phyloP scores from a whole-genome alignment of 2,329 filamentous ascomycete species.

The Daldinia sp. region DNA sequence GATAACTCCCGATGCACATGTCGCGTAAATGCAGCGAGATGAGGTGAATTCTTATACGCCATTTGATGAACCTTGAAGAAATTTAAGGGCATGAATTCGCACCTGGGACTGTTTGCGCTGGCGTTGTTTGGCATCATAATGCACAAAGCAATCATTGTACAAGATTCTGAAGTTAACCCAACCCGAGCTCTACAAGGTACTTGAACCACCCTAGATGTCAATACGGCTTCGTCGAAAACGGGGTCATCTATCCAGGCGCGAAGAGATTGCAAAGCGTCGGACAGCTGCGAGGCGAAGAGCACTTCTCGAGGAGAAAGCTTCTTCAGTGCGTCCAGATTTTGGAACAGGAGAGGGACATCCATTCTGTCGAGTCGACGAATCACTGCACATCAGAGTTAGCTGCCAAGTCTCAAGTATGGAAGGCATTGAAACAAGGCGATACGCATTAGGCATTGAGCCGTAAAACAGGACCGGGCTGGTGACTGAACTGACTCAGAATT shows the following conservation, averaged over 20 bases:
- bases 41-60: conserved; percentile 61
- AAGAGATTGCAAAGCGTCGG: conserved; percentile 49
- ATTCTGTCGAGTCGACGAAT: conserved; percentile 59
- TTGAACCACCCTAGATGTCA: conserved; percentile 51
- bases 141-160: conserved; percentile 62
- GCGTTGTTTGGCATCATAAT: conserved; percentile 69
- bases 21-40: conserved; percentile 67
- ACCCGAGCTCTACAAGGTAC: conserved; percentile 48
- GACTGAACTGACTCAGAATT: background rate
- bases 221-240: conserved; percentile 52
- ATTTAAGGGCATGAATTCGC: conserved; percentile 67
- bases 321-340: conserved; percentile 50
- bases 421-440: background rate
- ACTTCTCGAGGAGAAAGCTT: conserved; percentile 52
- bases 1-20: conserved; percentile 69
- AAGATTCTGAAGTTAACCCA: conserved; percentile 36
- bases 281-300: conserved; percentile 56
- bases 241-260: conserved; percentile 51
- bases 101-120: conserved; percentile 58
- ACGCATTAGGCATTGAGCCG: background rate
- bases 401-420: background rate
- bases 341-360: conserved; percentile 51
- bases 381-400: conserved; percentile 44
- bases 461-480: background rate
- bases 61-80: conserved; percentile 75